phyloP scores from a whole-genome alignment of 805 yeast genomes.

The Sungouiozyma intestinalis region DNA sequence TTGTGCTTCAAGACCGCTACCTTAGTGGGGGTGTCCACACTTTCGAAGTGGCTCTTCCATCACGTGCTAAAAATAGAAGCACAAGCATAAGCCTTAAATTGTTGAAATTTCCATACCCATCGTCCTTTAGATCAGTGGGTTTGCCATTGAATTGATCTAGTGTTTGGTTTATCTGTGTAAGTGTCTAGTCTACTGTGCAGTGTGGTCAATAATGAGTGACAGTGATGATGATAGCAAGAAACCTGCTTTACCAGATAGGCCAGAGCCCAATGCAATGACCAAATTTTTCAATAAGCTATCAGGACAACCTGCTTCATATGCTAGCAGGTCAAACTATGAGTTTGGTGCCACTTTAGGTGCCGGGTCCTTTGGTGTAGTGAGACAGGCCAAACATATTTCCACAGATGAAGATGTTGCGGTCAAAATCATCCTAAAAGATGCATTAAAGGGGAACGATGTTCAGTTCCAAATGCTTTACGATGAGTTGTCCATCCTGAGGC shows the following conservation, averaged over 20 bases:
- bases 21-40: too few species aligned
- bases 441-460: conserved; percentile 63
- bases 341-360: conserved; percentile 87
- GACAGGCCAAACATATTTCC: conserved; percentile 49
- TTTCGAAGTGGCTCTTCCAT: too few species aligned
- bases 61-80: too few species aligned
- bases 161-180: too few species aligned
- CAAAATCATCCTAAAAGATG: conserved; percentile 79
- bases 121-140: too few species aligned
- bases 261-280: conserved; percentile 28
- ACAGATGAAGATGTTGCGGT: conserved; percentile 73
- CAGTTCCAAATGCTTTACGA: conserved; percentile 54
- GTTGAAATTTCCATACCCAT: too few species aligned
- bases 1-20: too few species aligned
- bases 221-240: neutral
- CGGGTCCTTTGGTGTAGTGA: conserved; percentile 88
- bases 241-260: conserved; percentile 11
- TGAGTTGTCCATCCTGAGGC: conserved; percentile 61
- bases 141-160: too few species aligned
- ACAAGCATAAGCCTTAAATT: too few species aligned
- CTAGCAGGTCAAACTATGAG: conserved; percentile 56
- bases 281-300: conserved; percentile 43
- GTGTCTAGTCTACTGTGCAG: too few species aligned
- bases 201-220: neutral
- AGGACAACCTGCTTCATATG: conserved; percentile 65